phyloP scores from a whole-genome alignment of 495 filamentous ascomycete species.

The Penicillium nucicola region DNA sequence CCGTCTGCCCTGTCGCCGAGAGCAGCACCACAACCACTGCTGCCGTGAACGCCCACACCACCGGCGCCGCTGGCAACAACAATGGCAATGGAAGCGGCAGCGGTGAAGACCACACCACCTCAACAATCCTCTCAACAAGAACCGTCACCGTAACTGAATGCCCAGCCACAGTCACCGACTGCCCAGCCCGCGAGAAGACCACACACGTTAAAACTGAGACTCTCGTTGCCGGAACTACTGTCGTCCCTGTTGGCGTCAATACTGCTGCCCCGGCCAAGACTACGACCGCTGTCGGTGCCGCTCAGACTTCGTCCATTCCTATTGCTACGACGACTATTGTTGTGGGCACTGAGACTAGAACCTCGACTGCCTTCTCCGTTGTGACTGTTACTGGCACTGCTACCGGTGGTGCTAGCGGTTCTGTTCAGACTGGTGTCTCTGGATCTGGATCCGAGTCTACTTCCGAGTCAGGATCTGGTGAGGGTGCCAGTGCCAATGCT shows the following conservation, averaged over 20 bases:
- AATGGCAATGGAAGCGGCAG: background rate
- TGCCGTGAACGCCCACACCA: conserved; percentile 2
- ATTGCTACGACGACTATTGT: conserved; percentile 16
- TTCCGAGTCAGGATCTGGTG: background rate
- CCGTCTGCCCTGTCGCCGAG: conserved; percentile 25
- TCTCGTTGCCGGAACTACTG: conserved; percentile 13
- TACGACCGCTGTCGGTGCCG: background rate
- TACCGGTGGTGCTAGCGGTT: background rate
- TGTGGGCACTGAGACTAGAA: conserved; percentile 10
- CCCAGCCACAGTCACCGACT: conserved; percentile 18
- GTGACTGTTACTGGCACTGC: conserved; percentile 3
- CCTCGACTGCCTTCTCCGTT: conserved; percentile 12
- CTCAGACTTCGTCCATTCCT: background rate
- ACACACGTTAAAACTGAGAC: conserved; percentile 21
- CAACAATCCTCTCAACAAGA: conserved; percentile 16
- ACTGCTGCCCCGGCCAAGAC: background rate
- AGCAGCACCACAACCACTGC: conserved; percentile 5
- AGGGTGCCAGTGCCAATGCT: background rate
- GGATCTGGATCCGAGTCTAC: background rate
- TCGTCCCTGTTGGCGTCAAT: background rate
- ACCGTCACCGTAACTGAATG: conserved; percentile 18
- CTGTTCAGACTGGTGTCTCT: conserved; percentile 1
- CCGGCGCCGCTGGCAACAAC: background rate
- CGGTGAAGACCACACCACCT: conserved; percentile 4
- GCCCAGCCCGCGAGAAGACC: conserved; percentile 17